Base-by-base conservation (phyloP, 495 filamentous ascomycete genomes). In the Tuber microsphaerosporum region DNA sequence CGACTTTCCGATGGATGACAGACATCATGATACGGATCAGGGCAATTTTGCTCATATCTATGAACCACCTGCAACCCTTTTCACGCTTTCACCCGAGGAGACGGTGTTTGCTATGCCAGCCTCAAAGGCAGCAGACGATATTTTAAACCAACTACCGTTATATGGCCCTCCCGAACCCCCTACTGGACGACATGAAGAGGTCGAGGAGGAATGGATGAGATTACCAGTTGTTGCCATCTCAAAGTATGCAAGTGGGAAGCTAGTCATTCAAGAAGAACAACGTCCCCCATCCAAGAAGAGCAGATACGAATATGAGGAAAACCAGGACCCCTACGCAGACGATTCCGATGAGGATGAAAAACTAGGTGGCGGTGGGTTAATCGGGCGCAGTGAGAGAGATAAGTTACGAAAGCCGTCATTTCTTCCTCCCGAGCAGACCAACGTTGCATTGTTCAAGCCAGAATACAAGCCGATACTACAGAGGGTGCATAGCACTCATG, bases 381-480 rank as follows among this genome's bases (percentile, higher is more conserved):
- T 88, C 78, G 86, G 84, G 10, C 86, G 86, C 41, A 78, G 81
- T 12, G 82, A 84, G 22, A 73, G 76, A 44, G 83, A 84, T 22
- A 76, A 76, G 71, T 85, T 70, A 83, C 87, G 46, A 74, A 83
- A 83, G 34, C 83, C 83, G 34, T 78, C 87, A 37, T 84, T 84
- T 41, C 85, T 92, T 6, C 86, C 87, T 0, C 91, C 94, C 14
- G 91, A 92, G 80, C 90, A 91, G 79, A 89, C 88, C 3, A 88
- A 91, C 74, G 92, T 97, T 76, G 94, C 94, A 2, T 86, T 99
- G 12, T 99, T 98, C 85, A 89, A 89, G 70, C 91, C 93, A 0
- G 93, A 97, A 74, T 95, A 94, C 85, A 96, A 94, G 83, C 88
- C 89, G 71, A 93, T 97, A 42, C 89, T 94, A 72, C 94, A 97